Evolutionary conservation across 1,284 basidiomycete genomes (phyloP), one percentile per base, ranked within the genome.

Genomic region (Ceraceosorus guamensis): DNA sequence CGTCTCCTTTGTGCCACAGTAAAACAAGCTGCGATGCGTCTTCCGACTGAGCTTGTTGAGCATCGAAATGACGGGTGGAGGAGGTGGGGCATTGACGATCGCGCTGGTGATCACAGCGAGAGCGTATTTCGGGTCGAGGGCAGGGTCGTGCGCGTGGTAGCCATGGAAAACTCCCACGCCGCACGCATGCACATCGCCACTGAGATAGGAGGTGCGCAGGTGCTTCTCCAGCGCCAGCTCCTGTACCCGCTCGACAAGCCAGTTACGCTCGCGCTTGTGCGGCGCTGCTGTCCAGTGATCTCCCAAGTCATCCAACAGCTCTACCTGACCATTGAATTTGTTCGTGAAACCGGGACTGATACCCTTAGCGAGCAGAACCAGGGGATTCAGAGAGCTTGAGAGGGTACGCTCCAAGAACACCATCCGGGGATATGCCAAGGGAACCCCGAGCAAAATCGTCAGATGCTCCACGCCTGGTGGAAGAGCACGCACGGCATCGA

Each of bases 201-300:
- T 67, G 44, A 76, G 63, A 56, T 68, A 76, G 11, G 62, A 60
- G 18, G 70, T 60, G n/a, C 73, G 65, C 11, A 76, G 43, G 11
- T 60, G 63, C 34, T 64, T 66, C 46, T 68, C 64, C n/a, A 70
- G 50, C 6, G 64, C 61, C 4, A 76, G 33, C 52, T 70, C 63
- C 52, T 76, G 72, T 3, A 67, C 61, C 1, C 86, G 82, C 60
- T 87, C 81, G 37, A 98, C 83, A 14, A 97, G 81, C 84, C 84
- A 86, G 76, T 97, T 97, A 52, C 93, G 85, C 77, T 97, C 93
- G 78, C 82, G 81, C 85, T 95, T 80, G 67, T 81, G 79, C 3
- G 65, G 65, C 18, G 60, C 70, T 0, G 78, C 76, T 53, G 76
- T 78, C 75, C 95, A 81, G 79, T 96, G 91, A 77, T 97, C 91